These are phyloP conservation scores for Quercus bicolor DNA, from an alignment of 306 rosid genomes.

Conservation along the genomic window DNA sequence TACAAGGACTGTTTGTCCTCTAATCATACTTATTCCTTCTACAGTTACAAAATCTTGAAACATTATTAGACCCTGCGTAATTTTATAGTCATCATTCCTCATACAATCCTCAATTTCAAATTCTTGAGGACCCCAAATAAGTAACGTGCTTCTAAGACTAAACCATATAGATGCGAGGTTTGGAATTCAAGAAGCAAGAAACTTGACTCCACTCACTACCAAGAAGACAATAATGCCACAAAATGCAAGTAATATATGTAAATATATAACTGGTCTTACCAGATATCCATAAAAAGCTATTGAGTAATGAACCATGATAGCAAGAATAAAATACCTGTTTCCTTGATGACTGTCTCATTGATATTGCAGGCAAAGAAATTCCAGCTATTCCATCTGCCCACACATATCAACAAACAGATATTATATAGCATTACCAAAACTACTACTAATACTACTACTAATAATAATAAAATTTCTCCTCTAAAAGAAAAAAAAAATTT, in stretches of 20 bases:
- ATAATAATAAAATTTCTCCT: neutral
- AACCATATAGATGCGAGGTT: no score
- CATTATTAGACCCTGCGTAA: neutral
- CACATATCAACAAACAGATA: slow-evolving; percentile 1
- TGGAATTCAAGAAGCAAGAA: no score
- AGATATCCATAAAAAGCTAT: neutral
- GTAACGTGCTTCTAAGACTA: neutral
- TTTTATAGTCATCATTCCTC: neutral
- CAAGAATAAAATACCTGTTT: slow-evolving; percentile 57
- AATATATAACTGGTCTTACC: neutral
- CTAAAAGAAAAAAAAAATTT: neutral
- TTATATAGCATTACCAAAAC: neutral
- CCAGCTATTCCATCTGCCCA: slow-evolving; percentile 97
- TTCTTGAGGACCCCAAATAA: neutral
- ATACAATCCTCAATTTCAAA: neutral
- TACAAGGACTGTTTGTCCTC: no score
- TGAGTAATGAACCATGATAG: neutral
- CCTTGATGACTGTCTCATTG: slow-evolving; percentile 76
- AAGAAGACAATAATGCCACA: neutral
- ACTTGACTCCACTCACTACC: no score
- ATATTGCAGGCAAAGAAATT: slow-evolving; percentile 95
- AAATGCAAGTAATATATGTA: neutral
- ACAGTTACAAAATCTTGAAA: neutral
- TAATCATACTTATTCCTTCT: no score
- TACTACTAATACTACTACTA: neutral